Base-by-base conservation (phyloP, 2,329 filamentous ascomycete species). In the Colletotrichum musicola region DNA sequence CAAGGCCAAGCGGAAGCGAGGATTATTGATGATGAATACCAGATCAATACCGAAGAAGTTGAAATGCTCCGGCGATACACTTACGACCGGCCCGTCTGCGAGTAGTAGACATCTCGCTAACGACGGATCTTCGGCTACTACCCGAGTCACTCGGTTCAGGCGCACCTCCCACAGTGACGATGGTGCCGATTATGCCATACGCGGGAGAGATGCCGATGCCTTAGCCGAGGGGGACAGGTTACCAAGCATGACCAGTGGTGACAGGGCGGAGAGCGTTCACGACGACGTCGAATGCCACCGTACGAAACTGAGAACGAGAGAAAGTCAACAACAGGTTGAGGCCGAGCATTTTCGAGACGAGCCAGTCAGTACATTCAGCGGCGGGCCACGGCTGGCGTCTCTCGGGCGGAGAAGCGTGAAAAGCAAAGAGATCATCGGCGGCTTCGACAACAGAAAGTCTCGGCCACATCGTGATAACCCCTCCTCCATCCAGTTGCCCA, bases 351-450 rank as follows among this genome's bases (percentile, higher is more conserved):
- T n/a, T 38, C 25, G 38, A 27, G 27, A 50, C 7, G 18, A n/a
- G 7, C 55, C 65, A 46, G 44, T 30, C 16, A 18, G 16, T 14
- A 20, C 13, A 30, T 20, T 20, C 22, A 35, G 49, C 18, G 13
- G 51, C 25, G 76, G 75, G 2, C 82, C 81, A 12, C 78, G 78
- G 9, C 77, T 85, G 18, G 77, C 78, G 1, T 80, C 74, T 49
- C 75, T 85, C 65, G 74, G 77, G 25, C 79, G 80, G 22, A 84
- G 80, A 71, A 81, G 81, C 49, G 75, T 85, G 51, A 83, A 79
- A 68, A 84, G 84, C 73, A 82, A 76, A 69, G 84, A 85, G 64
- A 79, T 85, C n/a, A 77, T 85, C 58, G 83, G 84, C 3, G 82
- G 55, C 12, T 61, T 81, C 53, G 20, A 46, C 46, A 18, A n/a